A percentile compares a stretch with the other conserved stretches of the same genome.
Conservation (phyloP, 192 early-diverging fungal genomes). For the Coemansia sp. region DNA sequence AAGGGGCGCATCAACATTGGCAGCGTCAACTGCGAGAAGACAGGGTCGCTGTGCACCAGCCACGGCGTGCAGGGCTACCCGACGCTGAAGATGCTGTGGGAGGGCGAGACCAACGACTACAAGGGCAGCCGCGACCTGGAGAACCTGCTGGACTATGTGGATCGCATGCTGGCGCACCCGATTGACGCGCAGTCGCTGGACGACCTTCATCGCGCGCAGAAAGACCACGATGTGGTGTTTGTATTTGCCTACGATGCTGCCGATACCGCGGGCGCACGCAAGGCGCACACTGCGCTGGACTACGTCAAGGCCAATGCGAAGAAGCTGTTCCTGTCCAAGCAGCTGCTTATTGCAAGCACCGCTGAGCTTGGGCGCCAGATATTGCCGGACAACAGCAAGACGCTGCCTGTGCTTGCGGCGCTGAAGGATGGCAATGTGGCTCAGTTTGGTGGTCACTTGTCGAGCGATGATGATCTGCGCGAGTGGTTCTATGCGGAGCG, state of each 20-base stretch:
- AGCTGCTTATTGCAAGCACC: slow-evolving; percentile 32
- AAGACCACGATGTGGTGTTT: slow-evolving; percentile 60
- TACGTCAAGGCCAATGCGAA: slow-evolving; percentile 40
- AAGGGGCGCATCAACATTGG: slow-evolving; percentile 78
- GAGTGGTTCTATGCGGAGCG: slow-evolving; percentile 68
- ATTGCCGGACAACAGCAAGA: not conserved
- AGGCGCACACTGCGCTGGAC: slow-evolving; percentile 19
- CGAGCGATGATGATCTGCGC: slow-evolving; percentile 50
- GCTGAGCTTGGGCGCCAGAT: slow-evolving; percentile 16
- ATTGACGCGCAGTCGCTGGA: slow-evolving; percentile 40
- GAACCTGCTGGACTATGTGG: slow-evolving; percentile 58
- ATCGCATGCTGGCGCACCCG: slow-evolving; percentile 46
- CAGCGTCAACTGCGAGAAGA: slow-evolving; percentile 79
- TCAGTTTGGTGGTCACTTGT: slow-evolving; percentile 26
- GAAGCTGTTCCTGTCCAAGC: slow-evolving; percentile 49
- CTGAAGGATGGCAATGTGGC: slow-evolving; percentile 60
- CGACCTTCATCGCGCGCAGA: slow-evolving; percentile 33
- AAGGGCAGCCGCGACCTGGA: slow-evolving; percentile 57
- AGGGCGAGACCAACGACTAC: slow-evolving; percentile 39
- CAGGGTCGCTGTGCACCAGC: slow-evolving; percentile 61
- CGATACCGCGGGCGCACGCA: slow-evolving; percentile 27
- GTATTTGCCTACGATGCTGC: slow-evolving; percentile 56
- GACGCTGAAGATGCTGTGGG: slow-evolving; percentile 74
- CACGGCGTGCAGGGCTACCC: slow-evolving; percentile 81
- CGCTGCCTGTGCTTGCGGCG: slow-evolving; percentile 58